Evolutionary conservation across 1,284 basidiomycete species (phyloP), one percentile per base, ranked within the genome.

Genomic region (Rhodofomes roseus): DNA sequence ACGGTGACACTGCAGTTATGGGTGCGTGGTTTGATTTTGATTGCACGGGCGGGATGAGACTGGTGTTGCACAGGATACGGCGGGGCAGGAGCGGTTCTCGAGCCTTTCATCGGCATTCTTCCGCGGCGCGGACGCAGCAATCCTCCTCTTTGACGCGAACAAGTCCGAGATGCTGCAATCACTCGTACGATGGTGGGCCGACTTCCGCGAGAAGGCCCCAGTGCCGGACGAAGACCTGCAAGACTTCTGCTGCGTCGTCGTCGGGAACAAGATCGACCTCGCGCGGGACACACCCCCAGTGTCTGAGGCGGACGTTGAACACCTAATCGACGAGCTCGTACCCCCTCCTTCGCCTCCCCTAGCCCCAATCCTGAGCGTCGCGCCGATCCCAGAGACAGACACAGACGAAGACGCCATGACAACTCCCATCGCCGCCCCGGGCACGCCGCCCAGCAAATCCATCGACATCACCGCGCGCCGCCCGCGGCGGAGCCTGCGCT

Each of bases 61-160:
- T 39, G 22, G 29, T 23, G 48, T 36, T 27, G 51, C 9, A 11
- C 55, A 89, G 86, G 87, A 90, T 65, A 90, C 87, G 0, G 89
- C 90, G 4, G 90, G 92, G 1, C 91, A 94, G 70, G 92, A 94
- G 69, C 83, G 92, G 9, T 93, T 93, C 74, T 90, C 90, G 1
- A 85, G 82, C 46, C 79, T 94, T 22, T 90, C 90, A 0, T 79
- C 82, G 0, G 90, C 92, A 0, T 93, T 93, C 75, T 93, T 92
- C 66, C 82, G 92, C 8, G 89, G 90, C 1, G 89, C 91, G 4
- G 90, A 93, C 68, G 92, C 91, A 0, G 89, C 81, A 2, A 65
- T 94, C n/a, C 79, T 94, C 60, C 83, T 92, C 77, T 94, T 89
- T 70, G 89, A 93, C 66, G 85, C 89, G 41, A 89, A 86, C 64